phyloP scores from a whole-genome alignment of 805 yeast species.

The Candida wancherniae region DNA sequence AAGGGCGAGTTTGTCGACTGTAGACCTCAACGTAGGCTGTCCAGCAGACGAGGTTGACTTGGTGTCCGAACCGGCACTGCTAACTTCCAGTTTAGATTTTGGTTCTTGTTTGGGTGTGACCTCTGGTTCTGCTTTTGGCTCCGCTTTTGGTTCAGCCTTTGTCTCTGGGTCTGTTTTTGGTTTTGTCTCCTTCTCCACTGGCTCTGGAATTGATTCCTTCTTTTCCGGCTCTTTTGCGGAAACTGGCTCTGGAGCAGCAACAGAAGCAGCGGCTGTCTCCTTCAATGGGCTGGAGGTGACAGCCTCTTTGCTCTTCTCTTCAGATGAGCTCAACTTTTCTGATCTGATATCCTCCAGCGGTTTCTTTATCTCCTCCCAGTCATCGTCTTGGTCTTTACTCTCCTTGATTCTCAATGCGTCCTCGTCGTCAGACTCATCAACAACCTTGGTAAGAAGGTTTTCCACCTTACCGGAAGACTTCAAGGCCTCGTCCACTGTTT shows the following conservation, averaged over 20 bases:
- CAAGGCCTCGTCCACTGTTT: slow-evolving; percentile 29
- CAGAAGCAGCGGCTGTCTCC: too few relatives aligned
- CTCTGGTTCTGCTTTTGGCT: slow-evolving; percentile 7
- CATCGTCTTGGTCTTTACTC: slow-evolving; percentile 30
- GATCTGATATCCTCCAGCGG: slow-evolving; percentile 15
- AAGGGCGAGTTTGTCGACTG: slow-evolving; percentile 61
- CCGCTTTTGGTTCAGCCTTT: slow-evolving; percentile 10
- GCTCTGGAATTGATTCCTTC: not conserved
- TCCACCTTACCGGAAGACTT: slow-evolving; percentile 34
- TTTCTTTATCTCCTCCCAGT: slow-evolving; percentile 38
- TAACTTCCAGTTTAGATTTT: slow-evolving; percentile 14
- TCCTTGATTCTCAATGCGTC: slow-evolving; percentile 20
- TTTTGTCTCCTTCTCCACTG: slow-evolving; percentile 4
- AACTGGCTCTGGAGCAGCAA: too few relatives aligned
- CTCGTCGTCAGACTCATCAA: slow-evolving; percentile 36
- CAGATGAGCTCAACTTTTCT: not conserved
- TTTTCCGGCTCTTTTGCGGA: too few relatives aligned
- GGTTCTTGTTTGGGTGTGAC: slow-evolving; percentile 17
- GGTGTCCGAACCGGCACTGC: slow-evolving; percentile 5
- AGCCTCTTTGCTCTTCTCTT: not conserved
- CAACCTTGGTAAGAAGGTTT: slow-evolving; percentile 33
- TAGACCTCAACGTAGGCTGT: slow-evolving; percentile 58
- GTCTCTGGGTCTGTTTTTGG: slow-evolving; percentile 4
- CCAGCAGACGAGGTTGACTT: slow-evolving; percentile 7
- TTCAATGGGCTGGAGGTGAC: too few relatives aligned